Evolutionary conservation across 345 rosid species (phyloP), one percentile per base, ranked within the genome.

Genomic region (Erodium maritimum): DNA sequence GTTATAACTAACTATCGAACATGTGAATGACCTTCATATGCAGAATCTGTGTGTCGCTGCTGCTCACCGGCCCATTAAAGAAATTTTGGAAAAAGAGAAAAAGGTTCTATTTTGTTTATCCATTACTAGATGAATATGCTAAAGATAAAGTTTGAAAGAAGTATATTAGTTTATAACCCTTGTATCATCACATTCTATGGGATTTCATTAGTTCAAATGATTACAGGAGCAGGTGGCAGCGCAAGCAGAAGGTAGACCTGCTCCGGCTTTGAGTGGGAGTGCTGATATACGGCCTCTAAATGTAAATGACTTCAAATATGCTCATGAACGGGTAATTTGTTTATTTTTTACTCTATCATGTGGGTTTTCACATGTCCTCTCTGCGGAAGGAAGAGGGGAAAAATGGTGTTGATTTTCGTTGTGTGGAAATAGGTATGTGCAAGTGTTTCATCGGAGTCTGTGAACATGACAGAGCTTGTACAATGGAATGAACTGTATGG

Each of bases 401-500:
- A n/a, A 29, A 29, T 29, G 37, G 5, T 29, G 37, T 29, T 29
- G 37, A 29, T 11, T 29, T 1, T 29, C 37, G 9, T 29, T 29
- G 5, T 29, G 9, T 29, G 37, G 37, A 29, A 29, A 64, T 74
- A 94, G 99, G 99, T 94, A 21, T 89, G 95, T 5, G 99, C 99
- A 8, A 94, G 99, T 23, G 97, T 94, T 18, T 85, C 97, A 19
- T 80, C 96, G 1, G 99, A 94, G 70, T 94, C 99, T 1, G 65
- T 82, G 9, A 94, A 84, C 65, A 94, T 90, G 97, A 94, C 74
- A 42, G 99, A 94, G 71, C 87, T 94, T 23, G 82, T 85, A 29
- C 96, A 87, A 60, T 94, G 99, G 99, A 94, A 94, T 50, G 97
- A 94, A 50, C 63, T 94, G 52, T 94, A 94, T 17, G 99, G 99